Percentiles rank a stretch among this genome's conserved stretches.
phyloP scores from a whole-genome alignment of 805 yeast species.

The Novakomyces olei region DNA sequence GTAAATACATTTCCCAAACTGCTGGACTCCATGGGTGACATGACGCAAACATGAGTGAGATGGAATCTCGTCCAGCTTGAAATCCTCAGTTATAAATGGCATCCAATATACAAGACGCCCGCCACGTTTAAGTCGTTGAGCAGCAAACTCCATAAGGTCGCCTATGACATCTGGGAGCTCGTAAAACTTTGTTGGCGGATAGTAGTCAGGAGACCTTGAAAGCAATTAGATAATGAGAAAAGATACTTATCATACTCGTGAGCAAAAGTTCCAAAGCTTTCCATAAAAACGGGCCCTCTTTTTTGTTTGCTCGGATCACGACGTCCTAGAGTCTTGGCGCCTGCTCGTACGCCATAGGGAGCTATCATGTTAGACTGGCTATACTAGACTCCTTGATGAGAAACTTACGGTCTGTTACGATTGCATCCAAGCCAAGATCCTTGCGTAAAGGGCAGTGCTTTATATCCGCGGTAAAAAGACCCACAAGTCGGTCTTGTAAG shows the following conservation, averaged over 20 bases:
- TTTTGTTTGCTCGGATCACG: neutral
- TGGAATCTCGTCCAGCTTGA: constrained; percentile 46
- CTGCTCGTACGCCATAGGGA: constrained; percentile 93
- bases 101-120: constrained; percentile 91
- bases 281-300: no score
- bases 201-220: constrained; percentile 61
- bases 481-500: constrained; percentile 36
- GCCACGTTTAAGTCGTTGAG: constrained; percentile 42
- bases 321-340: constrained; percentile 80
- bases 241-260: neutral
- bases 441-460: constrained; percentile 65
- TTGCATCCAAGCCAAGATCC: constrained; percentile 45
- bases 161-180: constrained; percentile 54
- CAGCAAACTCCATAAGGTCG: constrained; percentile 55
- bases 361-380: constrained; percentile 18
- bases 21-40: constrained; percentile 58
- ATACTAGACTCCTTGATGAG: neutral
- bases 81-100: constrained; percentile 88
- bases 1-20: constrained; percentile 51
- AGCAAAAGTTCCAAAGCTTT: neutral
- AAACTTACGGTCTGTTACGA: constrained; percentile 51
- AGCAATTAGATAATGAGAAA: constrained; percentile 58
- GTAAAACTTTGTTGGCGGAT: constrained; percentile 83
- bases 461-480: constrained; percentile 78
- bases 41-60: constrained; percentile 53